Evolutionary conservation across 2,329 filamentous ascomycete species (phyloP).

Genomic region (Phyllachora maydis): DNA sequence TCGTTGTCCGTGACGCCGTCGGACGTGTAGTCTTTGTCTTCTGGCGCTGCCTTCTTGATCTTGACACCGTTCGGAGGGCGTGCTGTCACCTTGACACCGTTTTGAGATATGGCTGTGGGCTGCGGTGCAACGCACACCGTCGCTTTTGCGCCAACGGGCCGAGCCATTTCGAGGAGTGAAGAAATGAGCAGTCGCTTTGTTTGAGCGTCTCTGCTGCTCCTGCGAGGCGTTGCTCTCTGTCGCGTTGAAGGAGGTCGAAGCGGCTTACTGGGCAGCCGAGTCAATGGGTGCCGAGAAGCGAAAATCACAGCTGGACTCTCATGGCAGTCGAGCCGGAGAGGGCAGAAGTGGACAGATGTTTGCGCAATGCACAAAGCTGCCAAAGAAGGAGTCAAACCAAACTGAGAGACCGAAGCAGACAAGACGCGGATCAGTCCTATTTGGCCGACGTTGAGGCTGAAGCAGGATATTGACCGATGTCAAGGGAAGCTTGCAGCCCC

Average conservation of each 20-base stretch:
- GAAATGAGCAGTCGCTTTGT: too few species aligned
- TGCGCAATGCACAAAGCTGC: neutral
- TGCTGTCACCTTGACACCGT: too few species aligned
- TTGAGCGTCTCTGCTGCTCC: too few species aligned
- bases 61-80: constrained; percentile 9
- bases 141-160: constrained; percentile 16
- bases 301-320: neutral
- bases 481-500: too few species aligned
- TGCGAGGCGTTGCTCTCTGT: too few species aligned
- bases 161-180: constrained; percentile 15
- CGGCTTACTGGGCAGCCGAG: neutral
- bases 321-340: neutral
- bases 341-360: neutral
- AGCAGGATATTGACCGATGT: too few species aligned
- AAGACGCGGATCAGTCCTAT: too few species aligned
- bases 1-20: constrained; percentile 77
- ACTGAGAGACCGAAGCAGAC: too few species aligned
- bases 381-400: neutral
- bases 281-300: neutral
- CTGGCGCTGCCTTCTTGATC: constrained; percentile 14
- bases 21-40: constrained; percentile 59
- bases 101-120: constrained; percentile 1
- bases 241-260: too few species aligned
- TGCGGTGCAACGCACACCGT: constrained; percentile 8
- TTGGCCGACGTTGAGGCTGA: too few species aligned